Evolutionary conservation across 495 filamentous ascomycete genomes (phyloP).

Genomic region (Aspergillus olivimuriae): DNA sequence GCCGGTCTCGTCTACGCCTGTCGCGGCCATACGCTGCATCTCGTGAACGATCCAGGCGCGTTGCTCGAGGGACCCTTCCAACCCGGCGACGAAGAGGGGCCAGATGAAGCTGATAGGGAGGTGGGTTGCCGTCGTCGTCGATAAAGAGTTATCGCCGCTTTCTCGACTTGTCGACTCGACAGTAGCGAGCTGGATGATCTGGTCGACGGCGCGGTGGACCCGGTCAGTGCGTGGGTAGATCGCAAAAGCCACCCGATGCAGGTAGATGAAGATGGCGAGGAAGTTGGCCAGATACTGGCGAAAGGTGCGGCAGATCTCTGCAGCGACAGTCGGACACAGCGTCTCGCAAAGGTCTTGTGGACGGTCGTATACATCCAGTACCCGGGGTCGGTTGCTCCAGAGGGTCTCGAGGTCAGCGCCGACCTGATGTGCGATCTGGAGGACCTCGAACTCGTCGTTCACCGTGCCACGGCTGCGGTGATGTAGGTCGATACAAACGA

Average conservation of each 20-base stretch:
- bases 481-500: conserved; percentile 34
- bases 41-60: conserved; percentile 31
- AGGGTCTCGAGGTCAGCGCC: conserved; percentile 34
- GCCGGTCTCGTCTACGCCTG: neutral
- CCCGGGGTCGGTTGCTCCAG: conserved; percentile 29
- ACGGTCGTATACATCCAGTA: conserved; percentile 29
- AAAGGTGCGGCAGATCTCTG: conserved; percentile 29
- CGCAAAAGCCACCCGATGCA: conserved; percentile 37
- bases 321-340: conserved; percentile 21
- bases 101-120: conserved; percentile 32
- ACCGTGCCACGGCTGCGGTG: conserved; percentile 37
- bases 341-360: conserved; percentile 21
- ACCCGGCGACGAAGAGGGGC: conserved; percentile 32
- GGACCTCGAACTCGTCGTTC: conserved; percentile 37
- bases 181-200: conserved; percentile 34
- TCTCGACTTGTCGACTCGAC: conserved; percentile 17
- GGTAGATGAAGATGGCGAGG: conserved; percentile 35
- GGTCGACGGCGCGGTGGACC: conserved; percentile 32
- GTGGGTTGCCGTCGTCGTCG: conserved; percentile 1
- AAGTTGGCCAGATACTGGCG: conserved; percentile 36
- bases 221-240: conserved; percentile 38
- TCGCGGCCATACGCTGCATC: conserved; percentile 28
- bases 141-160: neutral
- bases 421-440: conserved; percentile 36
- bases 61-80: conserved; percentile 32